These are phyloP conservation scores for Cerrena zonata DNA, from an alignment of 1,284 basidiomycete genomes.

Conservation along the genomic window DNA sequence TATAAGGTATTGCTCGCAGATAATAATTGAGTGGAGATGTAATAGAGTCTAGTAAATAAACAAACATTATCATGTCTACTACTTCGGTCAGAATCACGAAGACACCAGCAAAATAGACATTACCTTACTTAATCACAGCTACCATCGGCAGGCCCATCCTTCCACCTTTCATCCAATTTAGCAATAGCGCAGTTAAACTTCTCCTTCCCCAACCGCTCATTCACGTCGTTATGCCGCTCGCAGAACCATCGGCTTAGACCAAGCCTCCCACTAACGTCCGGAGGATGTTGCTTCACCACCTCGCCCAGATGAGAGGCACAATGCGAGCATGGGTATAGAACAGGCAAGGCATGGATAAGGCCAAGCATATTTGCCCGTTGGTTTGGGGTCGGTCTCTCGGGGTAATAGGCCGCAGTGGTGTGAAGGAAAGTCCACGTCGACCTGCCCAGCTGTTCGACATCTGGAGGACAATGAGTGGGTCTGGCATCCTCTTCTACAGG, in stretches of 20 bases:
- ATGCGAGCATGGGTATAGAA: constrained; percentile 80
- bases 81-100: too few species aligned
- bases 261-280: constrained; percentile 66
- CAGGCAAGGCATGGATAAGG: constrained; percentile 71
- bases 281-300: constrained; percentile 60
- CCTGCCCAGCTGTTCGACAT: constrained; percentile 79
- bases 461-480: constrained; percentile 75
- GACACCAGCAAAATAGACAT: too few species aligned
- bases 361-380: constrained; percentile 79
- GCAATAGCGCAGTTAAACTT: constrained; percentile 67
- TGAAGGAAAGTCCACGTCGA: constrained; percentile 96
- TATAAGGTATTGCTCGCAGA: background rate
- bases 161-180: constrained; percentile 82
- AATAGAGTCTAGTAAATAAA: too few species aligned
- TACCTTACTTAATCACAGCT: constrained; percentile 83
- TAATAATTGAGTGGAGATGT: background rate
- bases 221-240: constrained; percentile 87
- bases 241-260: constrained; percentile 83
- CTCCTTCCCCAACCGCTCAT: constrained; percentile 77
- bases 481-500: constrained; percentile 31
- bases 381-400: constrained; percentile 61
- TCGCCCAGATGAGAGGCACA: constrained; percentile 79
- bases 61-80: too few species aligned
- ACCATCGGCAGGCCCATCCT: constrained; percentile 81
- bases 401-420: constrained; percentile 89